Conservation (phyloP, 2,329 filamentous ascomycete genomes). For the Corynespora cassiicola region DNA sequence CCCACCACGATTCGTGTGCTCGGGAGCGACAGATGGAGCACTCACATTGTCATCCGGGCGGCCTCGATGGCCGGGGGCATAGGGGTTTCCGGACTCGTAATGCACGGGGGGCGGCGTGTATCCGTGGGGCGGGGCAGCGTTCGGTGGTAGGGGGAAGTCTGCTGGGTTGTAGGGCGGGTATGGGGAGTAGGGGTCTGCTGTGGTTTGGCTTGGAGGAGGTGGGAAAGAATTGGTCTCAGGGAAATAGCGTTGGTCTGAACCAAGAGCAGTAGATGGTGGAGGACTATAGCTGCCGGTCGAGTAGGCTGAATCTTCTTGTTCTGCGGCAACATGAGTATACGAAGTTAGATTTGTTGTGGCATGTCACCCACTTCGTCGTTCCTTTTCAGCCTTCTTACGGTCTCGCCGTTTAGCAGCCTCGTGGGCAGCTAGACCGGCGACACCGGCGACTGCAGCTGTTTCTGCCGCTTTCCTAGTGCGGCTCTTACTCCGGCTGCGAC, state of each 20-base stretch:
- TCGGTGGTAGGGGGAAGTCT: slow-evolving; percentile 48
- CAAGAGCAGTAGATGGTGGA: slow-evolving; percentile 41
- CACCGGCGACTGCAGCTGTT: slow-evolving; percentile 64
- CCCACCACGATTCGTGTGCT: slow-evolving; percentile 44
- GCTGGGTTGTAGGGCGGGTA: slow-evolving; percentile 49
- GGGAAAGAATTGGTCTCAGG: slow-evolving; percentile 57
- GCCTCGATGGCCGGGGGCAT: slow-evolving; percentile 41
- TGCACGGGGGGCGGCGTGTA: slow-evolving; percentile 37
- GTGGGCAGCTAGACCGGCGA: slow-evolving; percentile 63
- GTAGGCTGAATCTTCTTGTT: slow-evolving; percentile 43
- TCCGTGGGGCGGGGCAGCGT: slow-evolving; percentile 32
- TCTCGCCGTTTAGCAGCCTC: slow-evolving; percentile 64
- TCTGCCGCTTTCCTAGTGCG: slow-evolving; percentile 60
- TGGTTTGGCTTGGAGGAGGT: slow-evolving; percentile 49
- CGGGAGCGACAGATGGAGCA: slow-evolving; percentile 44
- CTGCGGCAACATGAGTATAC: slow-evolving; percentile 31
- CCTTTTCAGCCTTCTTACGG: slow-evolving; percentile 61
- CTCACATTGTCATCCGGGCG: slow-evolving; percentile 58
- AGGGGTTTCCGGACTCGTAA: slow-evolving; percentile 33
- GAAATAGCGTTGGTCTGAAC: slow-evolving; percentile 47
- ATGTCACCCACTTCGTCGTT: slow-evolving; percentile 56
- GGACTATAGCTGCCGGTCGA: slow-evolving; percentile 42
- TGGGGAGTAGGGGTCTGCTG: slow-evolving; percentile 31
- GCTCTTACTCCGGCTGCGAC: slow-evolving; percentile 53
- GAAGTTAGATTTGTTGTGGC: slow-evolving; percentile 14